phyloP scores from a whole-genome alignment of 2,329 filamentous ascomycete species.

The Neophaeococcomyces aloes region DNA sequence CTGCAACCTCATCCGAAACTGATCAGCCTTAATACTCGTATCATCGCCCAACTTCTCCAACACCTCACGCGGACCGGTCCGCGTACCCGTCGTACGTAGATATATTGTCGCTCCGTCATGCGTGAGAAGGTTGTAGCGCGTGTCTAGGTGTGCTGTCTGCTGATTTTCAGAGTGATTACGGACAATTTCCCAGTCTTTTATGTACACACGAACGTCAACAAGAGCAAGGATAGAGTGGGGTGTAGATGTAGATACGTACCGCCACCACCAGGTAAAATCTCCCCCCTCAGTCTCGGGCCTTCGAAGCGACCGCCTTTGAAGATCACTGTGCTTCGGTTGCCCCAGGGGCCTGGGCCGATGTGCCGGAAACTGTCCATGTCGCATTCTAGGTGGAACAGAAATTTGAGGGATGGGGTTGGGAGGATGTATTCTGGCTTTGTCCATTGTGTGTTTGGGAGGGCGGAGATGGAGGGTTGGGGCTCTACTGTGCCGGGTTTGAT shows the following conservation, averaged over 20 bases:
- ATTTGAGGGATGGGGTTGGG: neutral
- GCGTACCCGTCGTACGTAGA: conserved; percentile 23
- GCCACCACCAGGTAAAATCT: conserved; percentile 3
- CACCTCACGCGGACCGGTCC: conserved; percentile 19
- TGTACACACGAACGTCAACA: neutral
- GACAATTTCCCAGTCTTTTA: conserved; percentile 1
- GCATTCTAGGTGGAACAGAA: conserved; percentile 7
- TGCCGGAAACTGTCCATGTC: conserved; percentile 6
- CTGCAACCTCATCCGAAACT: conserved; percentile 24
- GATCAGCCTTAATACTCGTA: conserved; percentile 17
- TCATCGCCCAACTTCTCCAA: conserved; percentile 21
- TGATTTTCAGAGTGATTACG: conserved; percentile 16
- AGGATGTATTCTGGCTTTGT: conserved; percentile 2
- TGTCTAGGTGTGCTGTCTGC: conserved; percentile 24
- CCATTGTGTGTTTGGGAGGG: conserved; percentile 1
- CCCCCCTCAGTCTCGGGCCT: neutral
- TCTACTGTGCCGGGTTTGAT: conserved; percentile 6
- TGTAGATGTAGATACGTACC: neutral
- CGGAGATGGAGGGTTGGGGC: neutral
- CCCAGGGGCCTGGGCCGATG: conserved; percentile 1
- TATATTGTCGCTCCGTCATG: conserved; percentile 23
- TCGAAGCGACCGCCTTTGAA: conserved; percentile 8
- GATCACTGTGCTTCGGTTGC: conserved; percentile 1
- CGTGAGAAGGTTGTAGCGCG: conserved; percentile 22
- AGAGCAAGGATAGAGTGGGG: neutral